Percentiles rank a stretch among this genome's conserved stretches.
These are phyloP conservation scores for Acanthamoeba sp. DNA, from an alignment of 208 protist genomes.

Conservation along the genomic window DNA sequence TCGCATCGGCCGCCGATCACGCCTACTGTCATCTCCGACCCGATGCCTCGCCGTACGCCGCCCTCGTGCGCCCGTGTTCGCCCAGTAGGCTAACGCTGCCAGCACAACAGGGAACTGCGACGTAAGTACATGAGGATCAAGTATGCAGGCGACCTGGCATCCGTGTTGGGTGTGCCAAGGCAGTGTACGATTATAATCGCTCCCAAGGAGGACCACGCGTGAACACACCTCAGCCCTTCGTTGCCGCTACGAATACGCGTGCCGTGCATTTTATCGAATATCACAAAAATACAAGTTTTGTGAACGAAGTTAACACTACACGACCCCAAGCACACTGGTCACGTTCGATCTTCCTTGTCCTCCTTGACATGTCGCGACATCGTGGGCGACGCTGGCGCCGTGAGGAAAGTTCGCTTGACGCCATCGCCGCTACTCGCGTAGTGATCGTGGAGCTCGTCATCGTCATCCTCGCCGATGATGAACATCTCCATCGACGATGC, in stretches of 20 bases:
- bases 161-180: constrained; percentile 36
- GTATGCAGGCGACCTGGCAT: constrained; percentile 48
- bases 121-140: constrained; percentile 5
- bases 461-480: constrained; percentile 2
- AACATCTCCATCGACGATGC: not conserved
- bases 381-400: too few relatives aligned
- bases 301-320: too few relatives aligned
- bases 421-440: not conserved
- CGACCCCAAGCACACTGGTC: too few relatives aligned
- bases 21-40: constrained; percentile 22
- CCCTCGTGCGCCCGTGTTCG: too few relatives aligned
- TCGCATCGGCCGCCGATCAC: not conserved
- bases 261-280: not conserved
- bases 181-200: constrained; percentile 57
- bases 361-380: not conserved
- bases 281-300: too few relatives aligned
- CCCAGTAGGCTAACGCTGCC: not conserved
- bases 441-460: not conserved
- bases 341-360: not conserved
- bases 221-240: not conserved
- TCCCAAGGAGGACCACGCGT: not conserved
- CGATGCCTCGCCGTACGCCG: constrained; percentile 12
- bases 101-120: not conserved
- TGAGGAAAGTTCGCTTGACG: too few relatives aligned
- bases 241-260: not conserved